Conservation (phyloP, 148 eudicot species). For the Talinum fruticosum region DNA sequence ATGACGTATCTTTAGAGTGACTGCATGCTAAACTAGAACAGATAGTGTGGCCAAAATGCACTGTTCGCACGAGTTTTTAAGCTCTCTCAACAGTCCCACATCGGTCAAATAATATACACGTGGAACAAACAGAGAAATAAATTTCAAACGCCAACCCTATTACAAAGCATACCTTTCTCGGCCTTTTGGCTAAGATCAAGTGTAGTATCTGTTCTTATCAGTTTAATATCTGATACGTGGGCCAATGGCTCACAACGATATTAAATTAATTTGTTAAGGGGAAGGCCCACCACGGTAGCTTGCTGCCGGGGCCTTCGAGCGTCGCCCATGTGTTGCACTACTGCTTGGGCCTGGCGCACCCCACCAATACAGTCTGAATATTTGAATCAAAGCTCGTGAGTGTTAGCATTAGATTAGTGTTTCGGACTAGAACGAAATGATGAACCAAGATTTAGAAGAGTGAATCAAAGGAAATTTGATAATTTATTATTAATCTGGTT, state of each 20-base stretch:
- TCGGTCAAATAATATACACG: not conserved
- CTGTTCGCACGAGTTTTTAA: no score
- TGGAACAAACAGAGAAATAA: not conserved
- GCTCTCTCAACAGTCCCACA: no score
- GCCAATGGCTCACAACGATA: conserved; percentile 43
- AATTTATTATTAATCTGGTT: no score
- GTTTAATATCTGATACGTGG: conserved; percentile 84
- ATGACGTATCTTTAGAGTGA: no score
- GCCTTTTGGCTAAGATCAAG: conserved; percentile 88
- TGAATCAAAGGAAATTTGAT: no score
- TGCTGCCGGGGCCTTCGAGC: not conserved
- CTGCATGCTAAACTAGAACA: no score
- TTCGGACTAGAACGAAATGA: no score
- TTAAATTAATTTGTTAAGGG: conserved; percentile 36
- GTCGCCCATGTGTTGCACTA: conserved; percentile 16
- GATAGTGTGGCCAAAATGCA: no score
- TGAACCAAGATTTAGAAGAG: no score
- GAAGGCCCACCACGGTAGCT: conserved; percentile 2
- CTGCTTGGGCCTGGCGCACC: conserved; percentile 10
- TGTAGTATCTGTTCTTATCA: conserved; percentile 87
- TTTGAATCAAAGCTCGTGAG: not conserved
- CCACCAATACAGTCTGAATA: not conserved
- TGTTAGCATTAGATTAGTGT: no score
- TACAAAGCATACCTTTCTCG: conserved; percentile 38
- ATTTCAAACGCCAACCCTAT: not conserved